Evolutionary conservation across 2,329 filamentous ascomycete species (phyloP), one percentile per base, ranked within the genome.

Genomic region (Penicillium sp.): DNA sequence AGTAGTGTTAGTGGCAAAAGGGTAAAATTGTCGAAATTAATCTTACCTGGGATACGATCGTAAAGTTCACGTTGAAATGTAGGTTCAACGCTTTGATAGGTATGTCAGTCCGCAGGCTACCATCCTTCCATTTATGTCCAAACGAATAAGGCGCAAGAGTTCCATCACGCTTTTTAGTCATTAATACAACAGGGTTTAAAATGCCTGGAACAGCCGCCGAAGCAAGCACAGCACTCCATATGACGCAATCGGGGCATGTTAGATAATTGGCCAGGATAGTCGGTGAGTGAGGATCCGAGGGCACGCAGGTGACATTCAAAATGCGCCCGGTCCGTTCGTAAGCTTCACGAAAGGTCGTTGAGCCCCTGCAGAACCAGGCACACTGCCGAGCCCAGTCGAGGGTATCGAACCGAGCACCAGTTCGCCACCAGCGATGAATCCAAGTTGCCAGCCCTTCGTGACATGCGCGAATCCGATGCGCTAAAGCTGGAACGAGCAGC

Each of bases 51-150:
- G 83, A 86, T 51, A 89, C 94, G 63, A 99, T 93, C 63, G 90
- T 93, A 75, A 97, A 99, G 73, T 96, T 97, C 74, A 97, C 94
- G 73, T 97, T 97, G 81, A 99, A 99, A 71, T 97, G 91, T 1
- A 96, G 82, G 73, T 99, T 97, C 51, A 99, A 82, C 2, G 93
- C 89, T 75, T 93, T 94, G 69, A 99, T 86, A 0, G 94, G 94
- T 29, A 99, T 97, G 70, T 99, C 94, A 1, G 94, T 99, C 38
- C 94, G 85, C 54, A 99, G 78, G 66, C 89, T 94, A 53, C 94
- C 94, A 73, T 99, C 94, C 76, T 99, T 99, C 94, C 94, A 99
- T 77, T 97, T 97, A 80, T 97, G 93, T 0, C 94, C 94, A 71
- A 99, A 99, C 0, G 91, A 95, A 75, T 96, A 99, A 0, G 94